A percentile compares a stretch with the other conserved stretches of the same genome.
Conservation (phyloP, 768 basidiomycete species). For the Boletus rufocinnamomeus region DNA sequence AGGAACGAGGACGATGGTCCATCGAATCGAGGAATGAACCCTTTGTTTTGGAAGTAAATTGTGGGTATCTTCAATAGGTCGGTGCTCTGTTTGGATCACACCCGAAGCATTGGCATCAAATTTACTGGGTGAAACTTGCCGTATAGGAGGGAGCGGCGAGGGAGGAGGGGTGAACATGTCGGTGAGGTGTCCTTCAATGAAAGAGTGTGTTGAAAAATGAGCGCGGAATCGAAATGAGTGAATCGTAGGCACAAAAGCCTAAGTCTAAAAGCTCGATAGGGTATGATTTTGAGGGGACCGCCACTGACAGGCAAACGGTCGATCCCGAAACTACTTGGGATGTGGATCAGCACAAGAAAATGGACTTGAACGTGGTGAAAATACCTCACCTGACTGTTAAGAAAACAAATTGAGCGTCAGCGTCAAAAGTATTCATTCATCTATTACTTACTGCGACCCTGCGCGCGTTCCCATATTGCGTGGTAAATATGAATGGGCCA, state of each 20-base stretch:
- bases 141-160: slow-evolving; percentile 38
- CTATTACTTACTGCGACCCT: background rate
- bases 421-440: slow-evolving; percentile 2
- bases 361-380: background rate
- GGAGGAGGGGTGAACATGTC: slow-evolving; percentile 46
- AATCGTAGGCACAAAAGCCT: slow-evolving; percentile 15
- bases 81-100: slow-evolving; percentile 4
- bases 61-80: slow-evolving; percentile 5
- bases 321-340: slow-evolving; percentile 3
- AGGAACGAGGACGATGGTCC: slow-evolving; percentile 59
- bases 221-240: slow-evolving; percentile 21
- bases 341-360: slow-evolving; percentile 11
- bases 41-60: slow-evolving; percentile 34
- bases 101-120: background rate
- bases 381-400: slow-evolving; percentile 13
- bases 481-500: slow-evolving; percentile 16
- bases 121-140: slow-evolving; percentile 8
- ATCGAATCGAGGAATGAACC: slow-evolving; percentile 41
- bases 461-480: slow-evolving; percentile 11
- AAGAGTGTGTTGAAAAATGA: slow-evolving; percentile 36
- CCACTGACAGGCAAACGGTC: background rate
- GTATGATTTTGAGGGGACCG: background rate
- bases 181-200: slow-evolving; percentile 5
- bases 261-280: slow-evolving; percentile 1
- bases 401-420: slow-evolving; percentile 1